Base-by-base conservation (phyloP, 176 grass and related monocot genomes). In the Poa pratensis region DNA sequence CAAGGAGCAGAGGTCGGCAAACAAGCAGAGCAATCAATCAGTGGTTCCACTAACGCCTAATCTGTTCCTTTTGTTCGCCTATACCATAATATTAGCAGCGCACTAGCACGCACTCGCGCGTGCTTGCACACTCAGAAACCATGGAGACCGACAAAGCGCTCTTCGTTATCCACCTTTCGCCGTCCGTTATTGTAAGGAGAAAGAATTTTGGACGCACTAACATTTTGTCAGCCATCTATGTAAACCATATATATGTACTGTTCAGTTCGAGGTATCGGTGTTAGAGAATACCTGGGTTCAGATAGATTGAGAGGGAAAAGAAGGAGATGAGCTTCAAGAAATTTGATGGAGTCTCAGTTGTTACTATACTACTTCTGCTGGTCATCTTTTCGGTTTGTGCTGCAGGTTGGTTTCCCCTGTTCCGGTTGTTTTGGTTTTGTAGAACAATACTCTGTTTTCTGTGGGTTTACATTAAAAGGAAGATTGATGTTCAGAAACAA, bases 71-170 rank as follows among this genome's bases (percentile, higher is more conserved):
- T 89, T 81, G 60, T 65, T 49, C 3, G 26, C 76, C 45, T 58
- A 62, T 34, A 83, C 39, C 72, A 70, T 51, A 59, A 63, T 22
- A 49, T 89, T 67, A 59, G 35, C 76, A 74, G 46, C 68, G 76
- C 92, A 89, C 89, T 94, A 84, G 50, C 74, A 76, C 76, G 60
- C 79, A 85, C 32, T 42, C 69, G 32, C 54, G 66, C 39, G 83
- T 86, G 77, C 66, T 77, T 86, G 73, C 65, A 86, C 84, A 89
- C 80, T 89, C 89, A 87, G 64, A 87, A 83, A 76, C 55, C 81
- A 86, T 79, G 53, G 78, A 86, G 32, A 17, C 40, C 32, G 40
- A 49, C 83, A 69, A 84, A 87, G 89, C 61, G 80, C 45, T 17
- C 58, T 18, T 15, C 49, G 35, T 71, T 27, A 59, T 85, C 83